Evolutionary conservation across 2,329 filamentous ascomycete genomes (phyloP).

Genomic region (Sclerotinia glacialis): DNA sequence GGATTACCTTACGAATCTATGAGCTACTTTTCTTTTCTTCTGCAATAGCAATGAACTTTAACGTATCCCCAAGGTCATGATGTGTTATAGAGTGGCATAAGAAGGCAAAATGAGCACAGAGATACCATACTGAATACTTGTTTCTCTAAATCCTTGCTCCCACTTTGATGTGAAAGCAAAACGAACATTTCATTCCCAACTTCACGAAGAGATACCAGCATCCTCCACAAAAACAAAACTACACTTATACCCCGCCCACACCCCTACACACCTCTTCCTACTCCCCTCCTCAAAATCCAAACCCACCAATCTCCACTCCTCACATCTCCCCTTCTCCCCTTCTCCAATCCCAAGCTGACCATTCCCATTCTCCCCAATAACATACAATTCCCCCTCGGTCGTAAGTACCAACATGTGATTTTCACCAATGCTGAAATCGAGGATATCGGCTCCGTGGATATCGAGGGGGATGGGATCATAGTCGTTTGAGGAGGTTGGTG

Average conservation of each 20-base stretch:
- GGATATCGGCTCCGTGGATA: conserved; percentile 50
- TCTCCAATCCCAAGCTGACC: conserved; percentile 56
- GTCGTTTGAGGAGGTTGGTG: not conserved
- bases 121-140: conserved; percentile 31
- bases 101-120: conserved; percentile 36
- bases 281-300: conserved; percentile 26
- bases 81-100: conserved; percentile 43
- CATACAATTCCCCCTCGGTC: conserved; percentile 49
- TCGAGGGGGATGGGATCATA: conserved; percentile 33
- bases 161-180: not conserved
- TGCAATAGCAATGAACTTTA: conserved; percentile 27
- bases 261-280: conserved; percentile 31
- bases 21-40: conserved; percentile 28
- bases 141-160: not conserved
- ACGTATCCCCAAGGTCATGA: conserved; percentile 26
- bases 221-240: conserved; percentile 37
- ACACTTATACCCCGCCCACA: conserved; percentile 38
- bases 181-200: not conserved
- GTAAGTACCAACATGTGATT: conserved; percentile 58
- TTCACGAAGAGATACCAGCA: conserved; percentile 1
- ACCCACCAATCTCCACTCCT: conserved; percentile 33
- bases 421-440: conserved; percentile 57
- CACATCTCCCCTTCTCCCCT: conserved; percentile 17
- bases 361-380: conserved; percentile 55
- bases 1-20: conserved; percentile 98